These are phyloP conservation scores for Cordyceps sp. DNA, from an alignment of 2,329 filamentous ascomycete species.

Conservation along the genomic window DNA sequence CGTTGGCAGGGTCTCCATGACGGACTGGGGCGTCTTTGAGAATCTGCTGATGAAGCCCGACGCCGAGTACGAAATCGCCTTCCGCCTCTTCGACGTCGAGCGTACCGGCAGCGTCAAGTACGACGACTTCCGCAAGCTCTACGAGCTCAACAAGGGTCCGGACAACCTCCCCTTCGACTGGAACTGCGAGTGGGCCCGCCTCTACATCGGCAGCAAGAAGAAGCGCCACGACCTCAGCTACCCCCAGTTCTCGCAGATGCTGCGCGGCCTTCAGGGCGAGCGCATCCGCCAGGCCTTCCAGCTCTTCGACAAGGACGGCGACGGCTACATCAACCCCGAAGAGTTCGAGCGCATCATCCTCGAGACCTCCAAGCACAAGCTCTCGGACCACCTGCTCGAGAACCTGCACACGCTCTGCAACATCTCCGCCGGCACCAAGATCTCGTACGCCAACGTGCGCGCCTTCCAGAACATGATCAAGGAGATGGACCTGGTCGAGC, in stretches of 20 bases:
- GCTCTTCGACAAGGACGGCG: constrained; percentile 73
- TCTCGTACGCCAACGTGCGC: constrained; percentile 93
- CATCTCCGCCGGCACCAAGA: constrained; percentile 78
- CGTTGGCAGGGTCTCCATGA: constrained; percentile 56
- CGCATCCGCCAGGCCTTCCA: constrained; percentile 91
- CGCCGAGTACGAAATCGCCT: constrained; percentile 97
- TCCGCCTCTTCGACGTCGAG: constrained; percentile 84
- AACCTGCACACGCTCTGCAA: constrained; percentile 91
- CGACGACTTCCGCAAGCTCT: constrained; percentile 70
- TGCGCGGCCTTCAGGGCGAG: constrained; percentile 90
- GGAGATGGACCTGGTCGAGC: constrained; percentile 94
- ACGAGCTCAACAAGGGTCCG: constrained; percentile 75
- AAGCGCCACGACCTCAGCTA: constrained; percentile 87
- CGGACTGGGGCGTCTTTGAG: constrained; percentile 88
- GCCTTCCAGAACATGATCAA: constrained; percentile 97
- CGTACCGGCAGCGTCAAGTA: constrained; percentile 76
- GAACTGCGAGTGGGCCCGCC: constrained; percentile 88
- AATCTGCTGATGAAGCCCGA: constrained; percentile 88
- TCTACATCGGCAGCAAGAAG: constrained; percentile 82
- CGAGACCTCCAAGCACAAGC: constrained; percentile 86
- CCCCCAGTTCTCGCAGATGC: constrained; percentile 93
- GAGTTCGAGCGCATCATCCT: constrained; percentile 95
- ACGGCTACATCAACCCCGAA: constrained; percentile 89
- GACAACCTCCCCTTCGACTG: constrained; percentile 87
- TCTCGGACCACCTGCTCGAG: constrained; percentile 86